A percentile compares a stretch with the other conserved stretches of the same genome.
phyloP scores from a whole-genome alignment of 2,329 filamentous ascomycete species.

The Cladophialophora exuberans region DNA sequence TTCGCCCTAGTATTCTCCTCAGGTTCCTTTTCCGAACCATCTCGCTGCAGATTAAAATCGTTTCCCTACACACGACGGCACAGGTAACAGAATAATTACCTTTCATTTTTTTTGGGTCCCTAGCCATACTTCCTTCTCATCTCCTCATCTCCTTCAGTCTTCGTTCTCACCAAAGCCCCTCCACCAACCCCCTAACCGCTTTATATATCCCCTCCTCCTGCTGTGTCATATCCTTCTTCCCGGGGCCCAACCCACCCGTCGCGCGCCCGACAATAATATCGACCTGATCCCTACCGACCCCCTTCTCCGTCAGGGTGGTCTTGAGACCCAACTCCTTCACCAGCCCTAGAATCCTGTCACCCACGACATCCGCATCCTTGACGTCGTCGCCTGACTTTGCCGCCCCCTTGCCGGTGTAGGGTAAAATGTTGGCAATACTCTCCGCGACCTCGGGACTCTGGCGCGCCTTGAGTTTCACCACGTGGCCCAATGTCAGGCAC shows the following conservation, averaged over 20 bases:
- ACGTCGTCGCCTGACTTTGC: constrained; percentile 29
- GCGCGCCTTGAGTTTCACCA: constrained; percentile 56
- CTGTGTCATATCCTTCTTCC: constrained; percentile 19
- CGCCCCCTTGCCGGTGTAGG: constrained; percentile 27
- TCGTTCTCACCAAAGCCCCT: constrained; percentile 24
- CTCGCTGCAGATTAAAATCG: too few species aligned
- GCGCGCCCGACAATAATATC: constrained; percentile 30
- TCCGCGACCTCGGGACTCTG: constrained; percentile 47
- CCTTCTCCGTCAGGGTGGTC: constrained; percentile 30
- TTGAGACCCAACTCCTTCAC: constrained; percentile 33
- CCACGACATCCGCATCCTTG: constrained; percentile 29
- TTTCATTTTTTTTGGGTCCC: not conserved
- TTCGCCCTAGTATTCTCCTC: too few species aligned
- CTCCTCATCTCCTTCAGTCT: too few species aligned
- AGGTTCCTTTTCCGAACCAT: too few species aligned
- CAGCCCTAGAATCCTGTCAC: constrained; percentile 31
- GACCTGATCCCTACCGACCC: constrained; percentile 32
- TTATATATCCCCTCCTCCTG: constrained; percentile 24
- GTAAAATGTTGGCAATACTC: constrained; percentile 33
- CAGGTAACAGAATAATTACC: too few species aligned
- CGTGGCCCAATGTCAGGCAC: constrained; percentile 58
- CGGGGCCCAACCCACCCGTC: constrained; percentile 26
- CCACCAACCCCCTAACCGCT: constrained; percentile 25
- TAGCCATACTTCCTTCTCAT: too few species aligned
- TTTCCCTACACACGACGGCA: too few species aligned